These are phyloP conservation scores for Candida taoyuanica DNA, from an alignment of 805 yeast genomes.

Conservation along the genomic window DNA sequence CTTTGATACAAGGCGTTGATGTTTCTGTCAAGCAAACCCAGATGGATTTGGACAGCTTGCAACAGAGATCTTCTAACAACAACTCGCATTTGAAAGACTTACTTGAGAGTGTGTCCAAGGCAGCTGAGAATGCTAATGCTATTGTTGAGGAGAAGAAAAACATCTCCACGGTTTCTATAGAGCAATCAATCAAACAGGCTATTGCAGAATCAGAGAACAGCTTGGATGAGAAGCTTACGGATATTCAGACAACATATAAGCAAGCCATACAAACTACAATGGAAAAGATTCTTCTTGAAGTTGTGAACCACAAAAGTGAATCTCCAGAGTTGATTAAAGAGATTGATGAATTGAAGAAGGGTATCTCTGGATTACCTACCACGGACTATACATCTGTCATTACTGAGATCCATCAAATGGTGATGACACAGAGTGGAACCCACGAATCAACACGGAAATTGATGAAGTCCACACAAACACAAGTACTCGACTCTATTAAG, in stretches of 20 bases:
- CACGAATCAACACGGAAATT: neutral
- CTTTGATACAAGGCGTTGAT: conserved; percentile 26
- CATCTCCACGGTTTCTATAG: neutral
- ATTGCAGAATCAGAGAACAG: neutral
- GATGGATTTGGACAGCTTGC: conserved; percentile 24
- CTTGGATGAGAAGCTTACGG: neutral
- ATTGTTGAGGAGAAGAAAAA: too few relatives aligned
- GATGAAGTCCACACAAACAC: neutral
- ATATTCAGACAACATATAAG: too few relatives aligned
- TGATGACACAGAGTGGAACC: neutral
- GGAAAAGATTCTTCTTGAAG: neutral
- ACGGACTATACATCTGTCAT: neutral
- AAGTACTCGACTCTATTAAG: neutral
- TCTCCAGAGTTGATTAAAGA: neutral
- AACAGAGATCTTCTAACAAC: conserved; percentile 26
- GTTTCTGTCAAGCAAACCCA: conserved; percentile 27
- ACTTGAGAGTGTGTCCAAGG: conserved; percentile 18
- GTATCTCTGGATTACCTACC: neutral
- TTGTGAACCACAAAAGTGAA: neutral
- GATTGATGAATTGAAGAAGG: neutral
- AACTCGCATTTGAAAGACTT: conserved; percentile 26
- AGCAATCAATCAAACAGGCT: neutral
- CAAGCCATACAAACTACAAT: too few relatives aligned
- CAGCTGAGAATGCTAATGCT: conserved; percentile 1
- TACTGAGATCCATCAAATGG: neutral